Conservation (phyloP, 306 rosid genomes). For the Glycine soja region DNA sequence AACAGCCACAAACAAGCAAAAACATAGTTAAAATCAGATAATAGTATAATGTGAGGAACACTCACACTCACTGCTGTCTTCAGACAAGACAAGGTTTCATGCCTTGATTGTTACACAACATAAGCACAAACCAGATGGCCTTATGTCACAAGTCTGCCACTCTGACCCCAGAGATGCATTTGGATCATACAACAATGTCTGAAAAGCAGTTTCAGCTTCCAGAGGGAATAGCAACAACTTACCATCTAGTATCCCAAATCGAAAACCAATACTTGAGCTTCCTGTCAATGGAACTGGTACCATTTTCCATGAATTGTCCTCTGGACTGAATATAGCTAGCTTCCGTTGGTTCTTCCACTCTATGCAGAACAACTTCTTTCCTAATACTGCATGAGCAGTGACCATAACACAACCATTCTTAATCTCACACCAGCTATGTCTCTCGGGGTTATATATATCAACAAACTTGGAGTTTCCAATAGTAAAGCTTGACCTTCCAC, state of each 20-base stretch:
- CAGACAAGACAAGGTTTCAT: slow-evolving; percentile 44
- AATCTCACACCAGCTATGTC: slow-evolving; percentile 80
- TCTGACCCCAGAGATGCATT: slow-evolving; percentile 81
- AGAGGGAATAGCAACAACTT: slow-evolving; percentile 75
- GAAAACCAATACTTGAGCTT: slow-evolving; percentile 73
- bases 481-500: slow-evolving; percentile 95
- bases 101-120: slow-evolving; percentile 85
- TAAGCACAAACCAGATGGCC: slow-evolving; percentile 82
- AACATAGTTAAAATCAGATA: slow-evolving; percentile 23
- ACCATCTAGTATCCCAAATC: slow-evolving; percentile 73
- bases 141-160: slow-evolving; percentile 79
- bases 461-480: slow-evolving; percentile 92
- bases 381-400: slow-evolving; percentile 88
- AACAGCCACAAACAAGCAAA: slow-evolving; percentile 18
- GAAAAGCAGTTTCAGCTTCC: slow-evolving; percentile 58
- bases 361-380: slow-evolving; percentile 82
- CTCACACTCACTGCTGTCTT: slow-evolving; percentile 10
- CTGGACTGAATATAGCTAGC: slow-evolving; percentile 73
- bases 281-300: slow-evolving; percentile 85
- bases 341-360: slow-evolving; percentile 97
- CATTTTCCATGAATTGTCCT: slow-evolving; percentile 84
- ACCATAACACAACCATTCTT: slow-evolving; percentile 99
- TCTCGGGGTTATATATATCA: slow-evolving; percentile 80
- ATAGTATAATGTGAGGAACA: not conserved
- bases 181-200: slow-evolving; percentile 82